A percentile compares a stretch with the other conserved stretches of the same genome.
Evolutionary conservation across 1,284 basidiomycete species (phyloP).

Genomic region (Puccinia horiana): DNA sequence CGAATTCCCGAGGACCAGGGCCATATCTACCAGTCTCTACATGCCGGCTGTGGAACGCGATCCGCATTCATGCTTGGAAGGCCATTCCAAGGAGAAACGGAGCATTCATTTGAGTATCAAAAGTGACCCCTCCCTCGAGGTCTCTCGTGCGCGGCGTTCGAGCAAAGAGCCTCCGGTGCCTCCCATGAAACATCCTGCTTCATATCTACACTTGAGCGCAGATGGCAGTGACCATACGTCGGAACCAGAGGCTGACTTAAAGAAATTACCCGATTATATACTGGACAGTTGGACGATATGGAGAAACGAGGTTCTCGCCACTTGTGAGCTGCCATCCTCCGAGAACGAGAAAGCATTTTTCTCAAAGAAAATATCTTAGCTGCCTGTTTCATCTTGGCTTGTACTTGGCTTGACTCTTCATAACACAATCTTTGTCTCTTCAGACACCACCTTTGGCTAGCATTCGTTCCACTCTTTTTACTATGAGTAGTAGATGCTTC

Average conservation of each 20-base stretch:
- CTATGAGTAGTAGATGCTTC: not conserved
- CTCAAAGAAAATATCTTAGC: not conserved
- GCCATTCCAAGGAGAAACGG: not conserved
- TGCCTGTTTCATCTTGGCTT: not conserved
- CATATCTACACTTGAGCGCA: not conserved
- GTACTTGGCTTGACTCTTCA: not conserved
- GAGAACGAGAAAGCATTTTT: not conserved
- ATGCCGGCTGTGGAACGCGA: not conserved
- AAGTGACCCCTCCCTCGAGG: not conserved
- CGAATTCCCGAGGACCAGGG: not conserved
- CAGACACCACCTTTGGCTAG: not conserved
- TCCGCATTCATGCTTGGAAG: not conserved
- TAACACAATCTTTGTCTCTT: not conserved
- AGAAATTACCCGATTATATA: not conserved
- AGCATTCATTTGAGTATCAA: not conserved
- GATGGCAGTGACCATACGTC: not conserved
- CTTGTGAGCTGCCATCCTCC: not conserved
- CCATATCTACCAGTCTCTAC: not conserved
- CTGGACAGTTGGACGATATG: not conserved
- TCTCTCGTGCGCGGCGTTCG: not conserved
- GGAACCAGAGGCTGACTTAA: not conserved
- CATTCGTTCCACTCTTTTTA: not conserved
- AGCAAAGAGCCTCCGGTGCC: not conserved
- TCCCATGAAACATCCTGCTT: not conserved
- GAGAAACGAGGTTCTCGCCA: not conserved